Evolutionary conservation across 192 early-diverging fungal species (phyloP), one percentile per base, ranked within the genome.

Genomic region (Spizellomyces punctatus): DNA sequence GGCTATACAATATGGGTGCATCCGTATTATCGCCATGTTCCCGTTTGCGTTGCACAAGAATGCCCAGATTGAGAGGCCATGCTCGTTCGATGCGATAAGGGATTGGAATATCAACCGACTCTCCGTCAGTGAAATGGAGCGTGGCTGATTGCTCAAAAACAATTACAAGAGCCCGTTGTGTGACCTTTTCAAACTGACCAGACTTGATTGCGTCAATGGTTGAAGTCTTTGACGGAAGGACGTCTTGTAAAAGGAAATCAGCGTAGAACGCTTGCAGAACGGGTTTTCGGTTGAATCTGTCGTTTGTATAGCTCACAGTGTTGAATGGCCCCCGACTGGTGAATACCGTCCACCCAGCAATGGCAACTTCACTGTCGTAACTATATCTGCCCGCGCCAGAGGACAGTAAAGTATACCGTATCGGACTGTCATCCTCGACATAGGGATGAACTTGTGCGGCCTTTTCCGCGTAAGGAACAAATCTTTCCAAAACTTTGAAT

Each of bases 61-160:
- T 42, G 10, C 85, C 85, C 14, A 73, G 21, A 50, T 78, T 69
- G 61, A 87, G 72, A 4, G 85, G 76, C 81, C 81, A 85, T 6
- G 78, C 80, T 6, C 58, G 65, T 21, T 80, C 63, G 3, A 84
- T 67, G 5, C 22, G 45, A 52, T 81, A 82, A 0, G 84, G 85
- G 14, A 86, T 41, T 5, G 63, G 47, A 16, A 72, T 21, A 9
- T 72, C 62, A 42, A 50, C 17, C 12, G 50, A 21, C 10, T 10
- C 52, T 6, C 71, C 71, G 19, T 58, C n/a, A 42, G 63, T 63
- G 49, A 64, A 72, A 58, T 72, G 46, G 0, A 72, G 52, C 8
- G 27, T 55, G 3, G 50, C 41, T 27, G 44, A 36, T 41, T 42
- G 19, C 10, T 47, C 6, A 14, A 63, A 52, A 8, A 72, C 52